Base-by-base conservation (phyloP, 345 rosid genomes). In the Rubroshorea leprosula region DNA sequence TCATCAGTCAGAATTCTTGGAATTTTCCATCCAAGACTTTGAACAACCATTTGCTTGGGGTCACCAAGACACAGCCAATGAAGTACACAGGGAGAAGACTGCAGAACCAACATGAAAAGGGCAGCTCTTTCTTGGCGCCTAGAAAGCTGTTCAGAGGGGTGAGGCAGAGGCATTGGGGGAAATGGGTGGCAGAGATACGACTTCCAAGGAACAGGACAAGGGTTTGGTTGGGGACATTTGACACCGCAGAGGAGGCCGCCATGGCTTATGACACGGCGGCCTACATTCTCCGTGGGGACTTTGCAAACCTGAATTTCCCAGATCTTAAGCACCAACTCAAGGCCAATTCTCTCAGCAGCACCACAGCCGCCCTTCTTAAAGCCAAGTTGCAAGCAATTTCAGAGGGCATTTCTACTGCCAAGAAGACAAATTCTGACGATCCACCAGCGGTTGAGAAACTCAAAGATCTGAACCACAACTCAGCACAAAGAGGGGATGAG, bases 141-240 rank as follows among this genome's bases (percentile, higher is more conserved):
- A 80, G 83, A 22, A 93, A 93, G 80, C 58, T 89, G 61, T 93
- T 74, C 61, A 68, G 99, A 74, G 99, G 99, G 31, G 99, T 89
- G 53, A 80, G 99, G 64, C 96, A 83, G 67, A 83, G 97, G 76
- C 99, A 87, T 57, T 89, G 99, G 99, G 96, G 99, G 0, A 93
- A 89, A 78, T 93, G 99, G 99, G 99, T 93, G 0, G 96, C 99
- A 0, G 99, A 93, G 73, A 93, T 93, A 52, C 77, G 97, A 65
- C 78, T 93, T 19, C 99, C 99, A 20, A 79, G 87, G 67, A 89
- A 93, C 74, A 64, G 99, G 67, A 85, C 91, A n/a, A 81, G 99
- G 66, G 97, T 93, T 54, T 93, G 97, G 99, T 62, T 93, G 0
- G 99, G 99, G 20, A 93, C 99, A 18, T 93, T 87, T 29, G 88